Evolutionary conservation across 495 filamentous ascomycete species (phyloP), one percentile per base, ranked within the genome.

Genomic region (Lasiosphaeria ovina): DNA sequence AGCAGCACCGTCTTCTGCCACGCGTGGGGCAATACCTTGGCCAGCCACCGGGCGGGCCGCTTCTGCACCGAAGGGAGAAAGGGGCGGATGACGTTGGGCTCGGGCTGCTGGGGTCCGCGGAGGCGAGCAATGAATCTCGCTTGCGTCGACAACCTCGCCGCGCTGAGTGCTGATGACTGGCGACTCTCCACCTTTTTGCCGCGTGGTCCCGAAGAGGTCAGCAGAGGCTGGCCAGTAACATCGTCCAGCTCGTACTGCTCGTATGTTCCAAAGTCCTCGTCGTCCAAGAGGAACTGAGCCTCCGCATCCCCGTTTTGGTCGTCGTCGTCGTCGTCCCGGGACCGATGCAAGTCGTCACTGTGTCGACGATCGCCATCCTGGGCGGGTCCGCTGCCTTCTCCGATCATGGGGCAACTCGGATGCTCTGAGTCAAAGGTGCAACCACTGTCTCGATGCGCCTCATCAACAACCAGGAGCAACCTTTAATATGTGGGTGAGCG

Each of bases 41-140:
- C 78, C 32, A 93, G 70, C 33, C 85, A 76, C 32, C 74, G 78
- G 55, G 83, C 76, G 0, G 89, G 90, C 32, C 83, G 75, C 69
- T 85, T 79, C 66, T 94, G 90, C 4, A 89, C 68, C 4, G 68
- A 66, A 3, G 88, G 87, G 51, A 90, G 86, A 24, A 89, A 67
- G 0, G 90, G 89, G 42, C 73, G 74, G 62, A 94, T 85, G 47
- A 80, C 77, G 57, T 61, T 51, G 1, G 44, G 16, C 35, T 56
- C 36, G 24, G 62, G 65, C n/a, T 58, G 62, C 32, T 52, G 48
- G 6, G 67, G 62, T 9, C 62, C 65, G 11, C 51, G 17, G 14
- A 69, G 38, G 16, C 61, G 58, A 32, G 58, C 31, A 9, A 64
- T 42, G 52, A 62, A 49, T 24, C 50, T 17, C 10, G 55, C 56